Percentiles rank a stretch among this genome's conserved stretches.
These are phyloP conservation scores for Choiromyces venosus DNA, from an alignment of 495 filamentous ascomycete genomes.

Conservation along the genomic window DNA sequence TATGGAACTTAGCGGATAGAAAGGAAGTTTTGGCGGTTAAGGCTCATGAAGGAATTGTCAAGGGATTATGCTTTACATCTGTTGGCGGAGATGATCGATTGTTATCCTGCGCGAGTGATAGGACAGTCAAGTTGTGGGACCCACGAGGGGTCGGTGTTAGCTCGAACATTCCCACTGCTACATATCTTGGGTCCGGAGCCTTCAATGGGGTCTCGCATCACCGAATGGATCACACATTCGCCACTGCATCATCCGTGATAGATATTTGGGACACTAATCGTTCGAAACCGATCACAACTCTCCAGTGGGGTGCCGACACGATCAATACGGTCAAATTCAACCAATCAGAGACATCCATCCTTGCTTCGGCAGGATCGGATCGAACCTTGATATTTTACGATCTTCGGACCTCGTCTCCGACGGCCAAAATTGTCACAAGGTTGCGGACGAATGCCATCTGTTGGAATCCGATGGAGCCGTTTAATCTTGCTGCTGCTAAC, in stretches of 20 bases:
- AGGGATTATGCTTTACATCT: conserved; percentile 79
- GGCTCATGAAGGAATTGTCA: conserved; percentile 84
- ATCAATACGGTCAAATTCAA: conserved; percentile 88
- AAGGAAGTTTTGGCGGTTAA: conserved; percentile 75
- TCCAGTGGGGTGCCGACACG: conserved; percentile 61
- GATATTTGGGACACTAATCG: conserved; percentile 69
- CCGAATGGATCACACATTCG: conserved; percentile 64
- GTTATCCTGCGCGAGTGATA: conserved; percentile 83
- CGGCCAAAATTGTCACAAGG: conserved; percentile 70
- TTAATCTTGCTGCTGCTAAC: conserved; percentile 79
- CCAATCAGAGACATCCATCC: conserved; percentile 82
- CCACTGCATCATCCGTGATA: conserved; percentile 71
- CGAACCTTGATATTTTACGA: conserved; percentile 83
- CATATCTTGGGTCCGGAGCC: conserved; percentile 72
- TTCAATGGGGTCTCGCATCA: conserved; percentile 86
- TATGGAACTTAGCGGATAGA: conserved; percentile 78
- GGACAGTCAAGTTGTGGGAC: conserved; percentile 82
- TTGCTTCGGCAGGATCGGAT: conserved; percentile 77
- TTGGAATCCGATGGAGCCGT: conserved; percentile 96
- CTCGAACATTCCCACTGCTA: conserved; percentile 66
- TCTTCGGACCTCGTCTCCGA: conserved; percentile 75
- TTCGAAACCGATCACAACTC: conserved; percentile 37
- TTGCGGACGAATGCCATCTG: conserved; percentile 77
- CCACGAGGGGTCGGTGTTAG: conserved; percentile 45
- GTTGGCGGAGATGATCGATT: conserved; percentile 60